phyloP scores from a whole-genome alignment of 371 early-diverging fungal genomes.

The Sporodiniella umbellata region DNA sequence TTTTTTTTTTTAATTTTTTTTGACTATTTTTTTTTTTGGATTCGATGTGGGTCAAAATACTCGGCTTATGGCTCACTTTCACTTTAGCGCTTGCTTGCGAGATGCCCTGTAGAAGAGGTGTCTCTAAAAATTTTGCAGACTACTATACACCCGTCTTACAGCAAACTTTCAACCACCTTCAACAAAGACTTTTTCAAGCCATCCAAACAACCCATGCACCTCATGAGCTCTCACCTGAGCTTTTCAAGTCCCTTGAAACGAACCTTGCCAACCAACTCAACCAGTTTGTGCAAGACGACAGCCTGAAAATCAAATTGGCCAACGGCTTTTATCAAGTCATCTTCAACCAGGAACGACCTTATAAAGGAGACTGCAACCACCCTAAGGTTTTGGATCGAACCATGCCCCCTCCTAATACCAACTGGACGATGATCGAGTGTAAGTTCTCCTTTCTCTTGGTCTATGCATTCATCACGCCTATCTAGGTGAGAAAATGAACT shows the following conservation, averaged over 20 bases:
- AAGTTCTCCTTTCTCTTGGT: too few species aligned
- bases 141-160: slow-evolving; percentile 40
- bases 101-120: slow-evolving; percentile 51
- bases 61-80: slow-evolving; percentile 3
- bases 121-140: slow-evolving; percentile 52
- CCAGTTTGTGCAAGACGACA: slow-evolving; percentile 13
- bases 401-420: slow-evolving; percentile 54
- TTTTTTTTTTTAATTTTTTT: slow-evolving; percentile 1
- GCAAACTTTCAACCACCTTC: slow-evolving; percentile 23
- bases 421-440: slow-evolving; percentile 60
- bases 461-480: too few species aligned
- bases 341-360: slow-evolving; percentile 53
- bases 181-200: slow-evolving; percentile 25
- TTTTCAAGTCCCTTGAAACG: slow-evolving; percentile 27
- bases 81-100: slow-evolving; percentile 48
- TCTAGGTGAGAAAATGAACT: slow-evolving; percentile 55
- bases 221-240: slow-evolving; percentile 19
- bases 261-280: slow-evolving; percentile 18
- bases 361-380: slow-evolving; percentile 64
- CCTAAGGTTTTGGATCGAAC: slow-evolving; percentile 44
- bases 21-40: neutral
- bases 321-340: slow-evolving; percentile 47
- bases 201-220: slow-evolving; percentile 26
- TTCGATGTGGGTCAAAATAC: slow-evolving; percentile 7
- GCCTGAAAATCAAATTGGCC: slow-evolving; percentile 24